Percentiles rank a stretch among this genome's conserved stretches.
Conservation (phyloP, 2,329 filamentous ascomycete genomes). For the Ophiosphaerella narmari region DNA sequence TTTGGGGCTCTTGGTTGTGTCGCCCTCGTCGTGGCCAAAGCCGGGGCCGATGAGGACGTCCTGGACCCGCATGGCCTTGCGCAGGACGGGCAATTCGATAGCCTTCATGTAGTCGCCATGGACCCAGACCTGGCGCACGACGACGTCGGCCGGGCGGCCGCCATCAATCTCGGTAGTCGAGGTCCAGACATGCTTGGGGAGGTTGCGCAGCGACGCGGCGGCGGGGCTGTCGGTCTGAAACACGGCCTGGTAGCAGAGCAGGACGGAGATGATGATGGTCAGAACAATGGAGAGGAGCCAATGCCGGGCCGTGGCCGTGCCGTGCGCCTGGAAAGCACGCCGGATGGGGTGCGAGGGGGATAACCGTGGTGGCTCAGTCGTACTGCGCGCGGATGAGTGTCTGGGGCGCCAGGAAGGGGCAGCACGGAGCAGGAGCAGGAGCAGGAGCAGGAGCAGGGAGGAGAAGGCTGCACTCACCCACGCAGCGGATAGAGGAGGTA, state of each 20-base stretch:
- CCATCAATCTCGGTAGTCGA: conserved; percentile 68
- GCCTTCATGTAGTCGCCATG: conserved; percentile 82
- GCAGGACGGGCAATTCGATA: conserved; percentile 67
- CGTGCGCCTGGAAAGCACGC: conserved; percentile 68
- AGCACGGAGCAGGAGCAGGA: neutral
- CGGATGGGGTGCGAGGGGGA: conserved; percentile 68
- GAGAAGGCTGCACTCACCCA: conserved; percentile 60
- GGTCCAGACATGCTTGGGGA: conserved; percentile 83
- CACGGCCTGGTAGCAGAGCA: conserved; percentile 74
- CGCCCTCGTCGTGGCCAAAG: conserved; percentile 19
- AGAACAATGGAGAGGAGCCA: conserved; percentile 74
- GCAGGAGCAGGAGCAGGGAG: neutral
- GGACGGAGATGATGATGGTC: conserved; percentile 71
- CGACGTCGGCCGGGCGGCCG: conserved; percentile 64
- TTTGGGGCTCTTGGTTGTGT: conserved; percentile 2
- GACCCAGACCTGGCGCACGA: conserved; percentile 81
- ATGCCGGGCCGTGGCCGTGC: conserved; percentile 71
- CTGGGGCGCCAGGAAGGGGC: neutral
- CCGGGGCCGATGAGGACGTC: conserved; percentile 65
- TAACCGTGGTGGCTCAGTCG: conserved; percentile 73
- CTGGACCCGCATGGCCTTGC: conserved; percentile 71
- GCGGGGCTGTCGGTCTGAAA: conserved; percentile 76
- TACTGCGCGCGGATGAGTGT: conserved; percentile 55
- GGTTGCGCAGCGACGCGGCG: conserved; percentile 70
- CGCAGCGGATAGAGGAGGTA: conserved; percentile 77